A percentile compares a stretch with the other conserved stretches of the same genome.
phyloP scores from a whole-genome alignment of 2,329 filamentous ascomycete species.

The Penicillium janthinellum region DNA sequence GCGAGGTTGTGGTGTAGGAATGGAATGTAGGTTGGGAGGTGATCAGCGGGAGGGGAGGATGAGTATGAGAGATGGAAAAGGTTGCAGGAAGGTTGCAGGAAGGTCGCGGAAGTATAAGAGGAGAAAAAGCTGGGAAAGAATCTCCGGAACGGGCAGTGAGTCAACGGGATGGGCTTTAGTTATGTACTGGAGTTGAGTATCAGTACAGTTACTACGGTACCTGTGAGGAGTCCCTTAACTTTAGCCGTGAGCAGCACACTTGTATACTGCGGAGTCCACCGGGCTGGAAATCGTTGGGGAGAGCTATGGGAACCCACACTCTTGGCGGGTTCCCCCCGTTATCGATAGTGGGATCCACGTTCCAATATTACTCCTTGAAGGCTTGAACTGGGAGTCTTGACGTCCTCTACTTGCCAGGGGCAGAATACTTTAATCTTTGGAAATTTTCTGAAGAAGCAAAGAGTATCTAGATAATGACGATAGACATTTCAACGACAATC shows the following conservation, averaged over 20 bases:
- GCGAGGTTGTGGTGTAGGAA: slow-evolving; percentile 3
- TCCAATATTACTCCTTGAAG: background rate
- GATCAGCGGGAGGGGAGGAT: background rate
- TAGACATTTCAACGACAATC: background rate
- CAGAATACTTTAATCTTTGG: background rate
- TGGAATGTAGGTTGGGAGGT: slow-evolving; percentile 2
- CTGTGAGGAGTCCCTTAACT: slow-evolving; percentile 4
- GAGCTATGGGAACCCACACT: slow-evolving; percentile 24
- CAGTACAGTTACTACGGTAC: background rate
- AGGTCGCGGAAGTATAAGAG: background rate
- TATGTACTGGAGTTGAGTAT: slow-evolving; percentile 7
- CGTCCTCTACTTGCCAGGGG: slow-evolving; percentile 16
- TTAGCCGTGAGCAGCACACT: slow-evolving; percentile 12
- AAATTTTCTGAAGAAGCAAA: background rate
- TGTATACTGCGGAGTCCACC: background rate
- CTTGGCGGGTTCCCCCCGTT: slow-evolving; percentile 27
- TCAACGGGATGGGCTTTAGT: slow-evolving; percentile 8
- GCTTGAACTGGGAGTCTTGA: slow-evolving; percentile 14
- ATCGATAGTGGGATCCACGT: slow-evolving; percentile 21
- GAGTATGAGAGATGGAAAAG: background rate
- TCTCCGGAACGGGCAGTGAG: slow-evolving; percentile 9
- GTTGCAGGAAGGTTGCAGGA: background rate
- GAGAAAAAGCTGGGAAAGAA: background rate
- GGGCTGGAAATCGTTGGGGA: slow-evolving; percentile 30
- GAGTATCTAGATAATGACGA: background rate